Evolutionary conservation across 2,329 filamentous ascomycete species (phyloP), one percentile per base, ranked within the genome.

Genomic region (Fusarium phyllophilum): DNA sequence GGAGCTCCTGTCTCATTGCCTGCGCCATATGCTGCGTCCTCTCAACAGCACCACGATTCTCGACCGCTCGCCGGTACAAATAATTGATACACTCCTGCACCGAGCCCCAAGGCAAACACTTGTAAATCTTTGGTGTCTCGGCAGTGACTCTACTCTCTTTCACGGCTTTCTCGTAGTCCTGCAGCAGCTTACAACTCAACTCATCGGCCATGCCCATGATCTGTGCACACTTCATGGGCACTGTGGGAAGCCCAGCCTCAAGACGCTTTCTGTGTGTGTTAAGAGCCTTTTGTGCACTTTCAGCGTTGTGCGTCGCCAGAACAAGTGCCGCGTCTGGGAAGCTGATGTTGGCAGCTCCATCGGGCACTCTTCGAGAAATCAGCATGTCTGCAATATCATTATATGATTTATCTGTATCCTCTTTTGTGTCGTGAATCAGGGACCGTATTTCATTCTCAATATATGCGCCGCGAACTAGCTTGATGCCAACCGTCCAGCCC

Each of bases 151-250:
- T 66, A 4, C 52, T 38, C 3, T 73, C 55, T 4, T 44, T 48
- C 0, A 36, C 42, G 0, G 78, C 76, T 56, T 78, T 71, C 22
- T 79, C 78, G 7, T 78, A 72, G 26, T 78, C 71, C 17, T 85
- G 83, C 12, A 89, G 80, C 0, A 90, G 79, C 17, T 83, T 82
- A 72, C 86, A 87, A 44, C 85, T 86, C 24, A 90, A 82, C 70
- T 89, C 86, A 60, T 90, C 88, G 0, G 88, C 87, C 88, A 90
- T 90, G 9, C 88, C 88, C 66, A 88, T 85, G 1, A 90, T 82
- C 75, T 90, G 88, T 1, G 86, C 88, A 71, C 87, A 90, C 9
- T 78, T 82, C 8, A 89, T 80, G 0, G 76, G 67, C 0, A 81
- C 77, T 0, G 79, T 81, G 1, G 79, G 78, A 8, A 81, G 68